phyloP scores from a whole-genome alignment of 305 asterid species.

The Fraxinus angustifolia region DNA sequence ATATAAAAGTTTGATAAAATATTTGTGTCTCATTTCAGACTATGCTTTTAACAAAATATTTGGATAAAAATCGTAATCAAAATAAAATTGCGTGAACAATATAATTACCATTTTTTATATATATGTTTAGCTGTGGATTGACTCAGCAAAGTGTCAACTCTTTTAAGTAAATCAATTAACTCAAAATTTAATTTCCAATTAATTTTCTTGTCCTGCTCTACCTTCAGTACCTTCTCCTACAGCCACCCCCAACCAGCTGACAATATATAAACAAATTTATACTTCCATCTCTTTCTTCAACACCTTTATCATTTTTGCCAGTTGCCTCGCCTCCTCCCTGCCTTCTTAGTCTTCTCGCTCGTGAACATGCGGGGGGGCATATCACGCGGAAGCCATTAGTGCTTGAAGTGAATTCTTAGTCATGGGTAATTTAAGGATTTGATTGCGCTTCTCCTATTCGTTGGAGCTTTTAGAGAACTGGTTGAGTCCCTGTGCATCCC shows the following conservation, averaged over 20 bases:
- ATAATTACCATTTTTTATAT: too few species aligned
- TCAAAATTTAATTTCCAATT: neutral
- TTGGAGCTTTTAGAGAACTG: neutral
- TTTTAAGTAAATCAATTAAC: too few species aligned
- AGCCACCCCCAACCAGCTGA: neutral
- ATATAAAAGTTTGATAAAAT: neutral
- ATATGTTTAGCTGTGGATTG: neutral
- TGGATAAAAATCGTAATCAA: neutral
- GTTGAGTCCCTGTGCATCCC: neutral
- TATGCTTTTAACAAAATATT: neutral
- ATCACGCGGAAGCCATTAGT: neutral
- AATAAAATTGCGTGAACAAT: too few species aligned
- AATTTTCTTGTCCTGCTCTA: neutral
- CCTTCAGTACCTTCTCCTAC: neutral
- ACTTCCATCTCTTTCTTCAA: neutral
- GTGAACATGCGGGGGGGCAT: neutral
- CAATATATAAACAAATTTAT: neutral
- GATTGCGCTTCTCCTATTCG: neutral
- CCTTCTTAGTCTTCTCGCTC: neutral
- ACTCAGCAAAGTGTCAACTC: neutral
- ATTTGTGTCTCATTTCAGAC: neutral
- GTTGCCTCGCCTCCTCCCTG: neutral
- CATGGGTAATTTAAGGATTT: neutral
- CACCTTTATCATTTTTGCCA: neutral
- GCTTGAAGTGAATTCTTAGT: neutral